phyloP scores from a whole-genome alignment of 768 basidiomycete genomes.

The Leccinellum luteum region DNA sequence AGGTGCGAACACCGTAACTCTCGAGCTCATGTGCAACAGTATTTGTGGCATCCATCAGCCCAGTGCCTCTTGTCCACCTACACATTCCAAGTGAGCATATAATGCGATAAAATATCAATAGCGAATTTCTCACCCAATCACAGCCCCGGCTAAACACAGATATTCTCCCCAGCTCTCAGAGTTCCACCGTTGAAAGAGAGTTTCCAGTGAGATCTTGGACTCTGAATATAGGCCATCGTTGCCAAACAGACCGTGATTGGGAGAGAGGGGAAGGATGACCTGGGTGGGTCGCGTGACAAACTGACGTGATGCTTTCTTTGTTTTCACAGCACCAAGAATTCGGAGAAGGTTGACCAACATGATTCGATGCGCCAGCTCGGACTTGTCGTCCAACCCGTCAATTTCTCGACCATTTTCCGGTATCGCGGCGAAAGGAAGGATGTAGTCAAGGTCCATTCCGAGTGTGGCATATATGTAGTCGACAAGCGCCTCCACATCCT shows the following conservation, averaged over 20 bases:
- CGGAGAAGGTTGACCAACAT: constrained; percentile 98
- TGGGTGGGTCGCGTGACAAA: constrained; percentile 98
- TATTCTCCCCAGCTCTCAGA: constrained; percentile 99
- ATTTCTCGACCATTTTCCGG: constrained; percentile 99
- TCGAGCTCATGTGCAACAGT: constrained; percentile 94
- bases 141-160: constrained; percentile 94
- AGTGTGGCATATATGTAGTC: constrained; percentile 97
- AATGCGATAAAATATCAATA: constrained; percentile 7
- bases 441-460: constrained; percentile 96
- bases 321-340: constrained; percentile 95
- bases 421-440: constrained; percentile 96
- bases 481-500: constrained; percentile 96
- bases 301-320: constrained; percentile 94
- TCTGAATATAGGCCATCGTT: constrained; percentile 98
- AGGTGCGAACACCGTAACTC: constrained; percentile 90
- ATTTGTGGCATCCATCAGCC: constrained; percentile 94
- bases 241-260: constrained; percentile 97
- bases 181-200: constrained; percentile 95
- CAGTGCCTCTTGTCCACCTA: constrained; percentile 98
- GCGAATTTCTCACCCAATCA: constrained; percentile 75
- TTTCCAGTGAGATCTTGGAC: constrained; percentile 97
- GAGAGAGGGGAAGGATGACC: constrained; percentile 95
- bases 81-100: constrained; percentile 6
- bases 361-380: constrained; percentile 96
- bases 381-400: constrained; percentile 94